Evolutionary conservation across 208 protist genomes (phyloP).

Genomic region (Trypanosoma brucei): DNA sequence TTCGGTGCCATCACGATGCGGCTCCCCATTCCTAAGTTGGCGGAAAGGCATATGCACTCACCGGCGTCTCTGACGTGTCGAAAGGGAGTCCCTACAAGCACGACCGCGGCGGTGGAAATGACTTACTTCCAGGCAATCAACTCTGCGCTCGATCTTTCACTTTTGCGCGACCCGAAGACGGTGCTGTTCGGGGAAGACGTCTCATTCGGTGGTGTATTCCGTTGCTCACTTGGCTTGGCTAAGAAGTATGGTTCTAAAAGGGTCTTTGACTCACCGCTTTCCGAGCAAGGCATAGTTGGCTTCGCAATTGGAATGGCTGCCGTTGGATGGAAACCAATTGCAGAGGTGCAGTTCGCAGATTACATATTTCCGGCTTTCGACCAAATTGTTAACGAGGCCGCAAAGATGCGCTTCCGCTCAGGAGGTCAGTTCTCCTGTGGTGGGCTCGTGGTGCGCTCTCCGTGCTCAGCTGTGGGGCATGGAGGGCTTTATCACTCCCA

Average conservation of each 20-base stretch:
- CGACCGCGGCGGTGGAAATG: slow-evolving; percentile 51
- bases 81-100: too few relatives aligned
- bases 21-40: too few relatives aligned
- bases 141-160: slow-evolving; percentile 90
- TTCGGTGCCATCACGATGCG: too few relatives aligned
- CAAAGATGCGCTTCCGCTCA: slow-evolving; percentile 97
- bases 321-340: slow-evolving; percentile 89
- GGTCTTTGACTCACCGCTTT: slow-evolving; percentile 97
- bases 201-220: slow-evolving; percentile 97
- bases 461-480: slow-evolving; percentile 96
- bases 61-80: too few relatives aligned
- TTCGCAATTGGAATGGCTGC: slow-evolving; percentile 96
- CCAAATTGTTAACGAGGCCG: slow-evolving; percentile 98
- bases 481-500: slow-evolving; percentile 97
- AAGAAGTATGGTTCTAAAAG: slow-evolving; percentile 87
- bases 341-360: slow-evolving; percentile 98
- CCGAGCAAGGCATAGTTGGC: slow-evolving; percentile 96
- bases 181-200: slow-evolving; percentile 97
- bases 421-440: slow-evolving; percentile 92
- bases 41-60: too few relatives aligned
- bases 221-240: slow-evolving; percentile 80
- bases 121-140: slow-evolving; percentile 95
- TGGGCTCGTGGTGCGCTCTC: slow-evolving; percentile 92
- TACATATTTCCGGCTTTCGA: slow-evolving; percentile 99
- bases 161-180: slow-evolving; percentile 81